Conservation (phyloP, 345 rosid species). For the Eucalyptus paniculata region DNA sequence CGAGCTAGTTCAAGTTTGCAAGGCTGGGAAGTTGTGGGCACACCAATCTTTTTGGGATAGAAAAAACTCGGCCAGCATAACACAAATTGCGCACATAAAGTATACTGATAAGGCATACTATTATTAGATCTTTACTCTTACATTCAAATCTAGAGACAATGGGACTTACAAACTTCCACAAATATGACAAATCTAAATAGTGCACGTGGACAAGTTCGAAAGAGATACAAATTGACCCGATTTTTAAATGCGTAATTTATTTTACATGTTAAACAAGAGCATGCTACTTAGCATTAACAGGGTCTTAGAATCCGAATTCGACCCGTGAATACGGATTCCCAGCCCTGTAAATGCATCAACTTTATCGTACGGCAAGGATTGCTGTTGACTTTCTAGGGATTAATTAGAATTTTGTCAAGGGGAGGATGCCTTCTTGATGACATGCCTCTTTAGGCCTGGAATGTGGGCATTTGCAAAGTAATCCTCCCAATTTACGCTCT, state of each 20-base stretch:
- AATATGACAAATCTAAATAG: not conserved
- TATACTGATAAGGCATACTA: not conserved
- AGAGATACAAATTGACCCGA: no score
- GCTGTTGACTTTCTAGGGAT: not conserved
- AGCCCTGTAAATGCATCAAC: not conserved
- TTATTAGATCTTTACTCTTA: not conserved
- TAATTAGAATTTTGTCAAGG: not conserved
- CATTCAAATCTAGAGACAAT: not conserved
- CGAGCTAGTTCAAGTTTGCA: not conserved
- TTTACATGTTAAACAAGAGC: not conserved
- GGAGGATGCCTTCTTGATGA: not conserved
- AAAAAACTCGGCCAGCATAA: not conserved
- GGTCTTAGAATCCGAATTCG: not conserved
- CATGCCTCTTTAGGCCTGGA: not conserved
- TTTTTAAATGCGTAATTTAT: no score
- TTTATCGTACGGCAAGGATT: not conserved
- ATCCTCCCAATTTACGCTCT: constrained; percentile 21
- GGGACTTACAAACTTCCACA: not conserved
- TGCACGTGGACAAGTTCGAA: not conserved
- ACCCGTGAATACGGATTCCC: not conserved
- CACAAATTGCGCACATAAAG: not conserved
- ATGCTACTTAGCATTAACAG: not conserved
- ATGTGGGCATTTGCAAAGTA: constrained; percentile 18
- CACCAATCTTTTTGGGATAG: not conserved
- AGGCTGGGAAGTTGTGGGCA: not conserved